Percentiles rank a stretch among this genome's conserved stretches.
phyloP scores from a whole-genome alignment of 1,284 basidiomycete species.

The Chalciporus sp. region DNA sequence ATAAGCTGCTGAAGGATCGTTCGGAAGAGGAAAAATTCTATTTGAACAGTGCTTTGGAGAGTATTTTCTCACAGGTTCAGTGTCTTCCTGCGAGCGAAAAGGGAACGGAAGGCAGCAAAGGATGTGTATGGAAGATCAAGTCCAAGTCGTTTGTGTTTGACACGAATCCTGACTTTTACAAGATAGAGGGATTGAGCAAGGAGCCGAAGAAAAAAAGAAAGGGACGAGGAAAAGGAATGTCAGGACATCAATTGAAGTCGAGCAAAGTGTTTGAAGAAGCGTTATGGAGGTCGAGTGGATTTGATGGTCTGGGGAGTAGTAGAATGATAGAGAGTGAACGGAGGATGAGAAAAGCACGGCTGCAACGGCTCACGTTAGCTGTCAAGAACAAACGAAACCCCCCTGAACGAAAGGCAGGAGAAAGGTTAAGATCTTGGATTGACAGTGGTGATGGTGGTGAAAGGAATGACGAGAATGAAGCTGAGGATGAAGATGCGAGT shows the following conservation, averaged over 20 bases:
- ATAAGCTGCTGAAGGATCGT: background rate
- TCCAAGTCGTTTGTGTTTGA: background rate
- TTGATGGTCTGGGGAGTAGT: background rate
- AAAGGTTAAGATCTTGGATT: too few relatives aligned
- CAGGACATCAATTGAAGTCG: background rate
- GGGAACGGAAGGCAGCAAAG: slow-evolving; percentile 7
- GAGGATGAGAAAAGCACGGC: background rate
- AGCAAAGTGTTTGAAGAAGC: slow-evolving; percentile 4
- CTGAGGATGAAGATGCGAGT: too few relatives aligned
- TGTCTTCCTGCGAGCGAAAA: too few relatives aligned
- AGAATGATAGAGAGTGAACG: background rate
- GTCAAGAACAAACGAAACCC: too few relatives aligned
- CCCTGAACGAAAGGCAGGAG: too few relatives aligned
- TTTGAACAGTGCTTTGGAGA: background rate
- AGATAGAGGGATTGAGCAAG: background rate
- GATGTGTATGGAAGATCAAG: slow-evolving; percentile 2
- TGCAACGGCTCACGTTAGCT: too few relatives aligned
- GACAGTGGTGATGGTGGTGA: too few relatives aligned
- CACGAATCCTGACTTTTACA: slow-evolving; percentile 8
- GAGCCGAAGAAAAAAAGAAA: background rate
- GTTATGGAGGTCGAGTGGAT: background rate
- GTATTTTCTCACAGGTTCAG: slow-evolving; percentile 2
- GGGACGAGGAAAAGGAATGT: too few relatives aligned
- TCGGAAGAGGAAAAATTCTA: background rate
- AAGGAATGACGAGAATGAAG: too few relatives aligned